Base-by-base conservation (phyloP, 495 filamentous ascomycete species). In the Podospora fimiseda region DNA sequence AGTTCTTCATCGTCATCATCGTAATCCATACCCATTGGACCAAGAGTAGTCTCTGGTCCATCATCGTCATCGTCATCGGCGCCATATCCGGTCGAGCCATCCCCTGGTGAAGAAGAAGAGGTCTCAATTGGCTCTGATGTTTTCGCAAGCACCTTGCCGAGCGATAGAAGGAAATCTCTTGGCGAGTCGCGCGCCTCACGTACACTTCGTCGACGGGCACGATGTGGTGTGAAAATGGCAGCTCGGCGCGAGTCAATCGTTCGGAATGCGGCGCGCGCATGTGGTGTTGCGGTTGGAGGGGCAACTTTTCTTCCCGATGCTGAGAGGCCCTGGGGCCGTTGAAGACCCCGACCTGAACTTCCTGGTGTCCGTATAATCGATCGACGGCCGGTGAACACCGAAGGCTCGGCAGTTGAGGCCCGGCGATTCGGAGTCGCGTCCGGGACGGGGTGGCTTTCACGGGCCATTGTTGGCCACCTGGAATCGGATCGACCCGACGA, bases 101-200 rank as follows among this genome's bases (percentile, higher is more conserved):
- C 50, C 9, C 15, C 41, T 1, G 70, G 61, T 27, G 74, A 61
- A 6, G 84, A 82, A 6, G 86, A 87, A 2, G 80, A 82, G 15
- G 76, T 72, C 5, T 43, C 40, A 15, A 86, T 78, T 7, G 73
- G 72, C 52, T 78, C 62, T 0, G 83, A 79, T 2, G 67, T 74
- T 1, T 76, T 78, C 2, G 86, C 86, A 19, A 93, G 71, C 68
- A 80, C 73, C 68, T 74, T 80, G 48, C 85, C 84, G 9, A 93
- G 72, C 48, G 82, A 80, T 22, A 81, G 76, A 23, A 92, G 63
- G 18, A 82, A 72, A 62, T 90, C 83, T 49, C 87, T 81, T 5
- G 87, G 87, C 5, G 88, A 89, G 65, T 90, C 87, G 41, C 87
- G 78, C 60, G 85, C 82, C 53, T 84, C 72, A 38, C 82, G 76